Evolutionary conservation across 176 grass and related monocot species (phyloP).

Genomic region (Hsuehochloa calcarea): DNA sequence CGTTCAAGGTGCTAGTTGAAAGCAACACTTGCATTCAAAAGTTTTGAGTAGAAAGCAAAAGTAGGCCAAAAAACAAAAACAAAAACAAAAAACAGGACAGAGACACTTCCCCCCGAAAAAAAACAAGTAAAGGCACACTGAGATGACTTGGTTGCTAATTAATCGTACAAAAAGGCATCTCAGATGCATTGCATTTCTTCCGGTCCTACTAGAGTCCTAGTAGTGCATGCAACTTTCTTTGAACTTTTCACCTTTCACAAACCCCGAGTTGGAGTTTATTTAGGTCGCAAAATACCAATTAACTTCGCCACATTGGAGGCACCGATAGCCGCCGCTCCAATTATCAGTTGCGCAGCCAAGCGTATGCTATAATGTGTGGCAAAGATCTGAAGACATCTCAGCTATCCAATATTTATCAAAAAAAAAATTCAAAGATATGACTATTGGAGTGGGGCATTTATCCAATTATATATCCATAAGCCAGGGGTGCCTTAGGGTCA

Average conservation of each 20-base stretch:
- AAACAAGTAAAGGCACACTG: too few relatives aligned
- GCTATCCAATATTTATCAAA: too few relatives aligned
- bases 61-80: constrained; percentile 19
- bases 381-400: not conserved
- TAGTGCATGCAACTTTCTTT: constrained; percentile 38
- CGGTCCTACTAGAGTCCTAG: not conserved
- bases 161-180: constrained; percentile 9
- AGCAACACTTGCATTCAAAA: constrained; percentile 12
- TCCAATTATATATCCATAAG: too few relatives aligned
- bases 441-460: too few relatives aligned
- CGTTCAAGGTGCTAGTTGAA: constrained; percentile 24
- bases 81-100: constrained; percentile 24
- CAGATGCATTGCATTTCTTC: not conserved
- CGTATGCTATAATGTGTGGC: not conserved
- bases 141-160: constrained; percentile 45
- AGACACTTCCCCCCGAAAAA: too few relatives aligned
- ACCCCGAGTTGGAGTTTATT: constrained; percentile 12
- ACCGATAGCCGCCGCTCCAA: constrained; percentile 17
- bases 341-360: not conserved
- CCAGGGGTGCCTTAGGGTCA: too few relatives aligned
- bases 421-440: too few relatives aligned
- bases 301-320: constrained; percentile 45
- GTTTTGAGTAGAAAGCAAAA: constrained; percentile 28
- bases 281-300: constrained; percentile 25
- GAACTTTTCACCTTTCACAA: constrained; percentile 38